phyloP scores from a whole-genome alignment of 345 rosid species.

The Pseudoturritis turrita region DNA sequence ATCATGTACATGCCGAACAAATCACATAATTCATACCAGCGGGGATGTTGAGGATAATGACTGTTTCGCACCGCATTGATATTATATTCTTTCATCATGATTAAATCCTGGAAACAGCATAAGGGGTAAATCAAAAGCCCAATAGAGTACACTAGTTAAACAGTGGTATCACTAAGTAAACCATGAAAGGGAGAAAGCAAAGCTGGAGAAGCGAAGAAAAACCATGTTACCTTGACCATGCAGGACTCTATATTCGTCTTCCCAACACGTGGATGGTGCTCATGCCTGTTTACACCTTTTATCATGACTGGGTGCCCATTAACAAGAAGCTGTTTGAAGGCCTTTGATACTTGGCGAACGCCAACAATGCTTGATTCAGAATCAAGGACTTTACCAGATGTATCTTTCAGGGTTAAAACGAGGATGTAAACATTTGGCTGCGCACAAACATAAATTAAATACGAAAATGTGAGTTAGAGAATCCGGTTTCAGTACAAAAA shows the following conservation, averaged over 20 bases:
- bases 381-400: constrained; percentile 67
- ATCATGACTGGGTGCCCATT: constrained; percentile 82
- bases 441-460: constrained; percentile 25
- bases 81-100: constrained; percentile 90
- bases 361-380: constrained; percentile 95
- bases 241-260: constrained; percentile 95
- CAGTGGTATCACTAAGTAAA: constrained; percentile 7
- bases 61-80: constrained; percentile 95
- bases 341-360: constrained; percentile 73
- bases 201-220: constrained; percentile 12
- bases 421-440: constrained; percentile 91
- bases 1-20: constrained; percentile 97
- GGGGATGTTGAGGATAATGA: constrained; percentile 98
- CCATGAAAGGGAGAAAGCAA: constrained; percentile 7
- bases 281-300: constrained; percentile 98
- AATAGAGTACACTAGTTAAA: neutral
- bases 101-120: constrained; percentile 63
- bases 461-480: constrained; percentile 1
- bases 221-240: constrained; percentile 81
- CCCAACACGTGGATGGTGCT: constrained; percentile 97
- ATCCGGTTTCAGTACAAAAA: neutral
- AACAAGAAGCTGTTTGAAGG: constrained; percentile 87
- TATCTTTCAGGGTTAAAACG: constrained; percentile 77
- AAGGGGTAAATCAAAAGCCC: neutral
- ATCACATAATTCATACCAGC: constrained; percentile 97